A percentile compares a stretch with the other conserved stretches of the same genome.
Conservation (phyloP, 1,284 basidiomycete species). For the Papiliotrema flavescens region DNA sequence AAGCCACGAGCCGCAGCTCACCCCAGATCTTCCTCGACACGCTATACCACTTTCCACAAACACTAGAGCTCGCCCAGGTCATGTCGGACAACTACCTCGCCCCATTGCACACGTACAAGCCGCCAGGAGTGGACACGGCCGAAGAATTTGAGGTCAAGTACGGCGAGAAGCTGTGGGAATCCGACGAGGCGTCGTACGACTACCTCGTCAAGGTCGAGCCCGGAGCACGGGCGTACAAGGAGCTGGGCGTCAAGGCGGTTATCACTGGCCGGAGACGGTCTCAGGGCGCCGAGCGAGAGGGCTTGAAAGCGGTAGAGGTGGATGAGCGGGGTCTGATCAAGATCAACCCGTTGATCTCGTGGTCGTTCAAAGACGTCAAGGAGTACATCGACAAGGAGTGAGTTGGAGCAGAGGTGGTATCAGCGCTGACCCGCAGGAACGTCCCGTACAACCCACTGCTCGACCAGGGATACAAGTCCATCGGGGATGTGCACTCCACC, state of each 20-base stretch:
- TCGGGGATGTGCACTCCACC: conserved; percentile 98
- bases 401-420: conserved; percentile 14
- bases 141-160: conserved; percentile 77
- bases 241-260: conserved; percentile 76
- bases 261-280: conserved; percentile 91
- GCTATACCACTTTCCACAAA: conserved; percentile 93
- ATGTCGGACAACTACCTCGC: conserved; percentile 73
- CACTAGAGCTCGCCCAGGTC: conserved; percentile 77
- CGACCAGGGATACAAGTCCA: conserved; percentile 85
- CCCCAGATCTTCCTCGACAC: conserved; percentile 84
- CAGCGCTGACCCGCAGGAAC: conserved; percentile 43
- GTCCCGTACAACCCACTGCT: conserved; percentile 89
- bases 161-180: conserved; percentile 83
- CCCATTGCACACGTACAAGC: conserved; percentile 73
- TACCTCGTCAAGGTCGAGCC: conserved; percentile 96
- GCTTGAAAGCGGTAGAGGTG: conserved; percentile 80
- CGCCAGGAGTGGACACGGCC: conserved; percentile 65
- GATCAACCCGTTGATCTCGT: conserved; percentile 88
- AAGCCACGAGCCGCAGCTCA: not conserved
- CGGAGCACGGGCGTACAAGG: conserved; percentile 79
- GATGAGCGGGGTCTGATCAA: conserved; percentile 91
- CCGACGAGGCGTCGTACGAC: conserved; percentile 84
- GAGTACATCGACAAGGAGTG: conserved; percentile 75
- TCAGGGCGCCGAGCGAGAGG: conserved; percentile 82
- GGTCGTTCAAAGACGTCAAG: conserved; percentile 83